Evolutionary conservation across 83 land plant species (phyloP).

Genomic region (Diphasiastrum complanatum): DNA sequence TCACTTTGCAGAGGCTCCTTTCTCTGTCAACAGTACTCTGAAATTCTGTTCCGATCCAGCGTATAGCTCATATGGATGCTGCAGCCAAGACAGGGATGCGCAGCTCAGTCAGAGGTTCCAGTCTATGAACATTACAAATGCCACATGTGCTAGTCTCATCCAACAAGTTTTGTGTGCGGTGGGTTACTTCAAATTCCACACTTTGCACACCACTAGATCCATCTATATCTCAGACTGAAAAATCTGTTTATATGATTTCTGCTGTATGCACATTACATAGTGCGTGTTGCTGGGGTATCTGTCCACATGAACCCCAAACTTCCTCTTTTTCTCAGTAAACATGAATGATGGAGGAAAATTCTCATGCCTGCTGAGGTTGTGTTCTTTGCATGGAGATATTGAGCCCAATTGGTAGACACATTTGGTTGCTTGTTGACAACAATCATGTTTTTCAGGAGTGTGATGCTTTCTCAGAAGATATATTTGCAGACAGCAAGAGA

Average conservation of each 20-base stretch:
- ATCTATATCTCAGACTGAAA: background rate
- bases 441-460: too few species aligned
- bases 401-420: too few species aligned
- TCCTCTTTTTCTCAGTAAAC: too few species aligned
- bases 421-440: too few species aligned
- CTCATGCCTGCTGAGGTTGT: too few species aligned
- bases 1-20: conserved; percentile 52
- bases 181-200: conserved; percentile 8
- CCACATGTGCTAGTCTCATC: conserved; percentile 43
- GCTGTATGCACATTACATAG: conserved; percentile 69
- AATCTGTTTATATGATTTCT: conserved; percentile 31
- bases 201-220: background rate
- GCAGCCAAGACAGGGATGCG: conserved; percentile 42
- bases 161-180: conserved; percentile 78
- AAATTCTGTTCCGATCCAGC: conserved; percentile 47
- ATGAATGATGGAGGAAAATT: too few species aligned
- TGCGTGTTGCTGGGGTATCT: too few species aligned
- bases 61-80: conserved; percentile 56
- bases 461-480: too few species aligned
- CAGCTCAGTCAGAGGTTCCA: conserved; percentile 38
- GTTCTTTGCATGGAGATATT: too few species aligned
- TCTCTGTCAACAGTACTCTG: conserved; percentile 31
- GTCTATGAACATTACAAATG: conserved; percentile 53
- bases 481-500: background rate
- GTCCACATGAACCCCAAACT: too few species aligned